These are phyloP conservation scores for Penicillium cinerascens DNA, from an alignment of 495 filamentous ascomycete genomes.

Conservation along the genomic window DNA sequence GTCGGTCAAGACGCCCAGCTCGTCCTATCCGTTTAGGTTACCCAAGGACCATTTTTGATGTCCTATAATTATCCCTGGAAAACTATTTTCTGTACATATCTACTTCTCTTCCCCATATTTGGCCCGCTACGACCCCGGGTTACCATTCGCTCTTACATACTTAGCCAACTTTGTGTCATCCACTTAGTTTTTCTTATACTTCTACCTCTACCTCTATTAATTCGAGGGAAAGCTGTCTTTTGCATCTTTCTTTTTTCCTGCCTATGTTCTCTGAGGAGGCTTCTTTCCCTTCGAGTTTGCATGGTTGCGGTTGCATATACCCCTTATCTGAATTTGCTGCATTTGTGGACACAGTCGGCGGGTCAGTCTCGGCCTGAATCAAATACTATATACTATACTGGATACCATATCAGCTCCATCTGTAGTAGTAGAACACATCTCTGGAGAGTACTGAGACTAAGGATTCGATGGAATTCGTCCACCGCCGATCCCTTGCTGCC, in stretches of 20 bases:
- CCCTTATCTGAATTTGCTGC: slow-evolving; percentile 36
- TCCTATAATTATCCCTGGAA: slow-evolving; percentile 18
- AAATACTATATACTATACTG: background rate
- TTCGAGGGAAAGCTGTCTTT: slow-evolving; percentile 21
- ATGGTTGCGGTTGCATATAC: slow-evolving; percentile 41
- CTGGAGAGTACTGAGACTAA: too few relatives aligned
- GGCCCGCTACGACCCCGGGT: slow-evolving; percentile 19
- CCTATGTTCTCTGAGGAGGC: slow-evolving; percentile 12
- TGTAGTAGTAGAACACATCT: too few relatives aligned
- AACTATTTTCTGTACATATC: slow-evolving; percentile 35
- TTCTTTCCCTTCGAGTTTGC: slow-evolving; percentile 31
- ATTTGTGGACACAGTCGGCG: slow-evolving; percentile 27
- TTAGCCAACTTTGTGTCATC: slow-evolving; percentile 21
- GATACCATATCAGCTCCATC: too few relatives aligned
- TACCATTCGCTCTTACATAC: slow-evolving; percentile 27
- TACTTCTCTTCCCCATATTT: slow-evolving; percentile 25
- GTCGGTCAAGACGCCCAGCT: slow-evolving; percentile 61
- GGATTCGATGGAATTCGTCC: background rate
- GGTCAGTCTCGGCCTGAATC: background rate
- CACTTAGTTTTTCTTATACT: slow-evolving; percentile 18
- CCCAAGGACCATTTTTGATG: slow-evolving; percentile 12
- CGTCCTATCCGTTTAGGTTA: slow-evolving; percentile 70
- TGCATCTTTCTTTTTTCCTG: slow-evolving; percentile 18
- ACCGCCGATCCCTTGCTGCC: slow-evolving; percentile 19
- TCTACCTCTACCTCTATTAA: slow-evolving; percentile 19